Percentiles rank a stretch among this genome's conserved stretches.
Conservation (phyloP, 192 early-diverging fungal genomes). For the Coemansia sp. region DNA sequence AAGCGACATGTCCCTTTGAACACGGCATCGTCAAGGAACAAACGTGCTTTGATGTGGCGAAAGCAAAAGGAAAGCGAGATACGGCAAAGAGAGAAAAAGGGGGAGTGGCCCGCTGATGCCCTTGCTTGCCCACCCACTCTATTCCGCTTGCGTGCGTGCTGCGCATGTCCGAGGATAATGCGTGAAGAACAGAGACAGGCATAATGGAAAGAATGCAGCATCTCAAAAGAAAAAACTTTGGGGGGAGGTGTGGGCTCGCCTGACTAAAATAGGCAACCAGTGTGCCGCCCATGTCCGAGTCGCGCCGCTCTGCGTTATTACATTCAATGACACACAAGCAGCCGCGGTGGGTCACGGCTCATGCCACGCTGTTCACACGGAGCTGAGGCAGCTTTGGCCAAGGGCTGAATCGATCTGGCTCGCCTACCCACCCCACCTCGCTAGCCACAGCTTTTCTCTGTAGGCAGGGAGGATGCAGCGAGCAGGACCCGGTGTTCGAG, state of each 20-base stretch:
- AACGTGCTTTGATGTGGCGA: slow-evolving; percentile 3
- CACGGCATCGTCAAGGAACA: not conserved
- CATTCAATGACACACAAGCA: not conserved
- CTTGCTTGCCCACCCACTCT: slow-evolving; percentile 1
- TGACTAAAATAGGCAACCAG: not conserved
- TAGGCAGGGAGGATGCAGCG: not conserved
- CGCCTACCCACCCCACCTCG: not conserved
- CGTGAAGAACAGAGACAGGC: not conserved
- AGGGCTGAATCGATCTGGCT: not conserved
- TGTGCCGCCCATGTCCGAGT: not conserved
- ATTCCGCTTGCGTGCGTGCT: not conserved
- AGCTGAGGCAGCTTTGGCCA: not conserved
- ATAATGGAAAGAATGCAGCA: not conserved
- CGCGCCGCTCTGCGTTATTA: not conserved
- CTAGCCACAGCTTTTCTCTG: not conserved
- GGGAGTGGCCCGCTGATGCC: slow-evolving; percentile 1
- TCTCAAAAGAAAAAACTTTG: not conserved
- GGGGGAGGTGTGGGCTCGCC: not conserved
- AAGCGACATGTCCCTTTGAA: not conserved
- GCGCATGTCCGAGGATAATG: not conserved
- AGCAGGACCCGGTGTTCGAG: not conserved
- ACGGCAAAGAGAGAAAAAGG: slow-evolving; percentile 1
- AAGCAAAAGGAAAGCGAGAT: not conserved
- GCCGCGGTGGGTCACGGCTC: not conserved
- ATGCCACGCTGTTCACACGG: not conserved